phyloP scores from a whole-genome alignment of 2,329 filamentous ascomycete genomes.

The Penicillium sp. region DNA sequence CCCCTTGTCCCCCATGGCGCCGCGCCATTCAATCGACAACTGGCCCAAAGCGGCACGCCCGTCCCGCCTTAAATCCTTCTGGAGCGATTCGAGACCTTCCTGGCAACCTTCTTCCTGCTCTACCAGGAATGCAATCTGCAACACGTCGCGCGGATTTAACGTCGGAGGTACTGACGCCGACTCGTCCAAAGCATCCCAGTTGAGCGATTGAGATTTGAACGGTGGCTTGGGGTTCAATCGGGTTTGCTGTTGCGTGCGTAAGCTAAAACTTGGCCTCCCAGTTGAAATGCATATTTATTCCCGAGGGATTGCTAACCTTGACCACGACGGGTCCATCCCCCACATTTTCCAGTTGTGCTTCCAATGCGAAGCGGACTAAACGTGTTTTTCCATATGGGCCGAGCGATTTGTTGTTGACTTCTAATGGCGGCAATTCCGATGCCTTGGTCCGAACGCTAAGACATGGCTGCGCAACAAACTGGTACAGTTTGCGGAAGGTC shows the following conservation, averaged over 20 bases:
- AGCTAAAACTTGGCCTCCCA: background rate
- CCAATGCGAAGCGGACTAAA: constrained; percentile 68
- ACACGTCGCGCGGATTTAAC: constrained; percentile 62
- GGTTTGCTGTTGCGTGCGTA: constrained; percentile 40
- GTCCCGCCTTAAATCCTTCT: constrained; percentile 50
- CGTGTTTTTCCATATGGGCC: constrained; percentile 46
- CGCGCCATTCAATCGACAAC: constrained; percentile 83
- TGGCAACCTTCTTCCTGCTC: constrained; percentile 54
- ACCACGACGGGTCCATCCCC: constrained; percentile 80
- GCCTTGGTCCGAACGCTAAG: constrained; percentile 90
- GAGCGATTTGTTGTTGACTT: constrained; percentile 46
- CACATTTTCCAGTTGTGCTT: constrained; percentile 94
- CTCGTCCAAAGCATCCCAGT: constrained; percentile 52
- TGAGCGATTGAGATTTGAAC: constrained; percentile 57
- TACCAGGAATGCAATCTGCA: constrained; percentile 65
- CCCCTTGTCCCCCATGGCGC: constrained; percentile 85
- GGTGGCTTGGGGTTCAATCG: constrained; percentile 52
- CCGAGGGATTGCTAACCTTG: constrained; percentile 52
- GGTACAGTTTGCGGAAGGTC: constrained; percentile 93
- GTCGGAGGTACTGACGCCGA: constrained; percentile 44
- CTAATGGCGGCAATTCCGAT: constrained; percentile 58
- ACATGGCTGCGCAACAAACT: constrained; percentile 89
- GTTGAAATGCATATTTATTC: background rate
- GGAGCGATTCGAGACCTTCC: constrained; percentile 52
- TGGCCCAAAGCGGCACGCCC: constrained; percentile 71